A percentile compares a stretch with the other conserved stretches of the same genome.
These are phyloP conservation scores for Arabidopsis lyrata DNA, from an alignment of 441 rosid genomes.

Conservation along the genomic window DNA sequence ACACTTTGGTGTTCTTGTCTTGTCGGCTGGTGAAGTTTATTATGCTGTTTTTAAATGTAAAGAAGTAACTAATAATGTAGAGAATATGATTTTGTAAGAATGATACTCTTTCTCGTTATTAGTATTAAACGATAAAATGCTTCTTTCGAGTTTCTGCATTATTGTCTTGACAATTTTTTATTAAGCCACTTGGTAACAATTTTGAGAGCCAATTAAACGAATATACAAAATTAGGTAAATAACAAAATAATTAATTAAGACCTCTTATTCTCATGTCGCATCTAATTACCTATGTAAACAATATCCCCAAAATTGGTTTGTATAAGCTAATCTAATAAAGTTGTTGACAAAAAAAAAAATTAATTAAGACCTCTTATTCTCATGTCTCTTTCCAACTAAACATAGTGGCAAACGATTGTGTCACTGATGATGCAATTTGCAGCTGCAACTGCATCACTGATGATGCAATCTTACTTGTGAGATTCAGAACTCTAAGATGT, in stretches of 20 bases:
- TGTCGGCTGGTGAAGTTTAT: constrained; percentile 9
- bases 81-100: constrained; percentile 22
- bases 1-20: constrained; percentile 13
- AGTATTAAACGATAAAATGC: background rate
- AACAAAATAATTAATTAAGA: background rate
- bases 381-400: background rate
- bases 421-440: background rate
- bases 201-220: background rate
- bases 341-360: too few species aligned
- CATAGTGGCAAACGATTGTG: background rate
- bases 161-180: constrained; percentile 14
- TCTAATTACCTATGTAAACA: too few species aligned
- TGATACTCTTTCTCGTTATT: constrained; percentile 24
- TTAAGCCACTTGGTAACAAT: background rate
- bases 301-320: too few species aligned
- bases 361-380: too few species aligned
- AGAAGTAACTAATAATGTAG: constrained; percentile 37
- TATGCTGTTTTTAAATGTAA: constrained; percentile 27
- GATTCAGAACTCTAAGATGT: background rate
- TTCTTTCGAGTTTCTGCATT: constrained; percentile 23
- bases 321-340: too few species aligned
- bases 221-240: background rate
- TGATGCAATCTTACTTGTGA: background rate
- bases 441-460: background rate
- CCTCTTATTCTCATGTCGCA: too few species aligned